Evolutionary conservation across 148 eudicot species (phyloP).

Genomic region (Chenopodium album): DNA sequence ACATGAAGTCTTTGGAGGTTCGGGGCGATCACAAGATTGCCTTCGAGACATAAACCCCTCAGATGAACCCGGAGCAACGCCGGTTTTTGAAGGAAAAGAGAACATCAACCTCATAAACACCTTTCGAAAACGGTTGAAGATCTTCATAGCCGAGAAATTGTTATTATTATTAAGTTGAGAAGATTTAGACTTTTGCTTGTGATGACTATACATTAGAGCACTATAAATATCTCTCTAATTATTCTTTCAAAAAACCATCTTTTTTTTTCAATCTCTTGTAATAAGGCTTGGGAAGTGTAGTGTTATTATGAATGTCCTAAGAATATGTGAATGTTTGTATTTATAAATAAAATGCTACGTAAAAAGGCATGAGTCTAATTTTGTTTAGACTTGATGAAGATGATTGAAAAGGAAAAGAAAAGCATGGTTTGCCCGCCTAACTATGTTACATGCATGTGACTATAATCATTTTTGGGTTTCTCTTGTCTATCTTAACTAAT

Average conservation of each 20-base stretch:
- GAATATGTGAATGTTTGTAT: slow-evolving; percentile 25
- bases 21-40: slow-evolving; percentile 38
- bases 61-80: slow-evolving; percentile 1
- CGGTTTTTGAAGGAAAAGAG: slow-evolving; percentile 20
- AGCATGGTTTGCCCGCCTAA: slow-evolving; percentile 20
- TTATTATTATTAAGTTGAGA: not conserved
- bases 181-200: not conserved
- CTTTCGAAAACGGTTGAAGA: slow-evolving; percentile 42
- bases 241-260: not conserved
- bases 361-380: slow-evolving; percentile 8
- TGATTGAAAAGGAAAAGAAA: not conserved
- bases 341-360: not conserved
- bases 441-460: slow-evolving; percentile 19
- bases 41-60: slow-evolving; percentile 26
- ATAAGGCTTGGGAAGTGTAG: slow-evolving; percentile 36
- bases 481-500: slow-evolving; percentile 21
- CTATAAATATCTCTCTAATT: not conserved
- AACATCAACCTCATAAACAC: slow-evolving; percentile 40
- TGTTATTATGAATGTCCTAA: slow-evolving; percentile 36
- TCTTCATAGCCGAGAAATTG: slow-evolving; percentile 40
- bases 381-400: slow-evolving; percentile 23
- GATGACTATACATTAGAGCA: slow-evolving; percentile 17
- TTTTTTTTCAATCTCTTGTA: no score
- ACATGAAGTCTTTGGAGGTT: slow-evolving; percentile 51
- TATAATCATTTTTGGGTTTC: slow-evolving; percentile 23